These are phyloP conservation scores for Pleurotus citrinopileatus DNA, from an alignment of 768 basidiomycete species.

Conservation along the genomic window DNA sequence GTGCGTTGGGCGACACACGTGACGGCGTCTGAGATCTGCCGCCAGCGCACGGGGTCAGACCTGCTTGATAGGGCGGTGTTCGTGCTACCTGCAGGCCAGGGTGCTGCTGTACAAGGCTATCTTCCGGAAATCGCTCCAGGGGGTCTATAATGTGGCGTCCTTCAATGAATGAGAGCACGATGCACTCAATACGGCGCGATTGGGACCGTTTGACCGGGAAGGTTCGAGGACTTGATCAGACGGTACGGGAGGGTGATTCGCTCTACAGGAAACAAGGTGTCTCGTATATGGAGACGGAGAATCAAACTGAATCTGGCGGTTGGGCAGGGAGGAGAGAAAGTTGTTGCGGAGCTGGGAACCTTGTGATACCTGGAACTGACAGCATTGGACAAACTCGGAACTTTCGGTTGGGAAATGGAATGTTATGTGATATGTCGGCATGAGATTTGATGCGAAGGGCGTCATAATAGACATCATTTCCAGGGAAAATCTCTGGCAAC, in stretches of 20 bases:
- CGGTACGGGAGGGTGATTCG: background rate
- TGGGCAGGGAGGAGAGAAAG: no score
- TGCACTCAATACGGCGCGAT: background rate
- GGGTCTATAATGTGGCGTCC: slow-evolving; percentile 7
- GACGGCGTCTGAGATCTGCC: background rate
- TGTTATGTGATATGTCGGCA: slow-evolving; percentile 9
- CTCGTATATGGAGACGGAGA: slow-evolving; percentile 7
- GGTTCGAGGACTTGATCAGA: background rate
- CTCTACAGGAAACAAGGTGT: background rate
- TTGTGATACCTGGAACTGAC: slow-evolving; percentile 6
- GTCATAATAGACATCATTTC: slow-evolving; percentile 5
- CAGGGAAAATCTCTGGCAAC: background rate
- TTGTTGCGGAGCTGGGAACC: slow-evolving; percentile 10
- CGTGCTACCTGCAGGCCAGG: slow-evolving; percentile 2
- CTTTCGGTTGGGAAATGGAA: slow-evolving; percentile 5
- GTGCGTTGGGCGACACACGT: slow-evolving; percentile 1
- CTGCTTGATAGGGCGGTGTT: slow-evolving; percentile 4
- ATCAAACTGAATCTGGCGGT: slow-evolving; percentile 3
- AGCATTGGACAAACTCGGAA: slow-evolving; percentile 7
- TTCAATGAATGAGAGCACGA: slow-evolving; percentile 1
- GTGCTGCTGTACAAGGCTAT: slow-evolving; percentile 2
- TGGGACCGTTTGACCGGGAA: slow-evolving; percentile 1
- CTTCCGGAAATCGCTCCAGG: background rate
- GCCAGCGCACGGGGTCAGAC: background rate
- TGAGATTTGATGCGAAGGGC: slow-evolving; percentile 5